These are phyloP conservation scores for Pythium vanterpoolii DNA, from an alignment of 352 stramenopile genomes.

Conservation along the genomic window DNA sequence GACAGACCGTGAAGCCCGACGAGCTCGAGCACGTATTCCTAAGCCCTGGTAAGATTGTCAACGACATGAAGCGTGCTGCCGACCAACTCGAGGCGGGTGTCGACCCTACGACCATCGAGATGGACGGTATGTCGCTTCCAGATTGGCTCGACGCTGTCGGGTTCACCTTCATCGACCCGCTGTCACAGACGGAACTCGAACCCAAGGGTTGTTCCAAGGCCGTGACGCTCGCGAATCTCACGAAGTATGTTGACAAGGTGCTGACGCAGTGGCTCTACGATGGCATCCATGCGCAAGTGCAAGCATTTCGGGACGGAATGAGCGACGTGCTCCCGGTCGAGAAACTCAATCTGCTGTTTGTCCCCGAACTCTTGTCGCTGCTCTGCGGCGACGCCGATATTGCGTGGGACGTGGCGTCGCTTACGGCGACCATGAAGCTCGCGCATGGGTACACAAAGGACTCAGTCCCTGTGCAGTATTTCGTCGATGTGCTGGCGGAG, in stretches of 20 bases:
- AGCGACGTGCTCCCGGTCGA: conserved; percentile 64
- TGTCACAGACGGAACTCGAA: conserved; percentile 65
- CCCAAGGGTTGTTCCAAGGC: conserved; percentile 33
- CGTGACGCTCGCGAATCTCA: conserved; percentile 58
- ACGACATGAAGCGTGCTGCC: conserved; percentile 36
- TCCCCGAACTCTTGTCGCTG: conserved; percentile 58
- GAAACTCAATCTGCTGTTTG: conserved; percentile 71
- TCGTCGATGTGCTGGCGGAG: conserved; percentile 65
- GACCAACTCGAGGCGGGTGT: conserved; percentile 18
- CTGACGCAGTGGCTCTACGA: conserved; percentile 58
- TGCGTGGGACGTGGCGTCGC: conserved; percentile 55
- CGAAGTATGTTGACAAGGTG: conserved; percentile 53
- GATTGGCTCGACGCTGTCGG: conserved; percentile 66
- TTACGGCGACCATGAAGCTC: conserved; percentile 72
- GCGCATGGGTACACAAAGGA: conserved; percentile 82
- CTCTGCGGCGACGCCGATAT: conserved; percentile 77
- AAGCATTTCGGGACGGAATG: conserved; percentile 75
- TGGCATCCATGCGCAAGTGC: conserved; percentile 60
- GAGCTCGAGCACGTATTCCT: conserved; percentile 61
- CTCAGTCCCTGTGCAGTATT: conserved; percentile 60
- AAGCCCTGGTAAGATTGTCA: conserved; percentile 57
- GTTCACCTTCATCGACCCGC: conserved; percentile 76
- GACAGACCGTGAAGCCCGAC: conserved; percentile 50
- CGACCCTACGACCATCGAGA: conserved; percentile 40
- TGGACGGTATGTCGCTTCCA: conserved; percentile 45